Conservation (phyloP, 306 rosid species). For the Bauhinia variegata region DNA sequence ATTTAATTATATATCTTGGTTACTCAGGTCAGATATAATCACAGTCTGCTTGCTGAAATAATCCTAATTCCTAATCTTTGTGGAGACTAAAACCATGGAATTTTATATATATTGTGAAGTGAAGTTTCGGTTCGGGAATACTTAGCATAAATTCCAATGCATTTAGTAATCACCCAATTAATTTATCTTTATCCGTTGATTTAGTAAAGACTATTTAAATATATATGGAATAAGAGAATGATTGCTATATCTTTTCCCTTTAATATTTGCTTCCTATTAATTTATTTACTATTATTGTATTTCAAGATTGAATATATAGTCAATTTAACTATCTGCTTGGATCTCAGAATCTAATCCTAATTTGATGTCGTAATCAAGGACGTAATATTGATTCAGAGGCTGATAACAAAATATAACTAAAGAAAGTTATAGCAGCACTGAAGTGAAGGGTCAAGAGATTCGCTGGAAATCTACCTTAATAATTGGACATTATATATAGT, state of each 20-base stretch:
- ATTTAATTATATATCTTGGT: too few relatives aligned
- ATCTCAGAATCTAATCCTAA: slow-evolving; percentile 34
- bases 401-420: slow-evolving; percentile 9
- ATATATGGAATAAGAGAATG: neutral
- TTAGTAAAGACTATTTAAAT: neutral
- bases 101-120: slow-evolving; percentile 39
- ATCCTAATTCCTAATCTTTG: slow-evolving; percentile 26
- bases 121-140: slow-evolving; percentile 34
- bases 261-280: slow-evolving; percentile 26
- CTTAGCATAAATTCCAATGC: slow-evolving; percentile 54
- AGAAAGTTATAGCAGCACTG: neutral
- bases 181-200: slow-evolving; percentile 29
- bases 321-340: slow-evolving; percentile 25
- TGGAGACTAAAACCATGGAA: slow-evolving; percentile 29
- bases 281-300: slow-evolving; percentile 33
- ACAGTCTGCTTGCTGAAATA: neutral
- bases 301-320: slow-evolving; percentile 43
- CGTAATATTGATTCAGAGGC: slow-evolving; percentile 6
- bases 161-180: slow-evolving; percentile 19
- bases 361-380: slow-evolving; percentile 31
- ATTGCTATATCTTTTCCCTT: slow-evolving; percentile 14
- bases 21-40: too few relatives aligned
- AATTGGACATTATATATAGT: too few relatives aligned
- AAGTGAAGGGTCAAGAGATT: slow-evolving; percentile 8
- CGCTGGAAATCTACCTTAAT: too few relatives aligned